Conservation (phyloP, 495 filamentous ascomycete genomes). For the Lasiosphaeris hirsuta region DNA sequence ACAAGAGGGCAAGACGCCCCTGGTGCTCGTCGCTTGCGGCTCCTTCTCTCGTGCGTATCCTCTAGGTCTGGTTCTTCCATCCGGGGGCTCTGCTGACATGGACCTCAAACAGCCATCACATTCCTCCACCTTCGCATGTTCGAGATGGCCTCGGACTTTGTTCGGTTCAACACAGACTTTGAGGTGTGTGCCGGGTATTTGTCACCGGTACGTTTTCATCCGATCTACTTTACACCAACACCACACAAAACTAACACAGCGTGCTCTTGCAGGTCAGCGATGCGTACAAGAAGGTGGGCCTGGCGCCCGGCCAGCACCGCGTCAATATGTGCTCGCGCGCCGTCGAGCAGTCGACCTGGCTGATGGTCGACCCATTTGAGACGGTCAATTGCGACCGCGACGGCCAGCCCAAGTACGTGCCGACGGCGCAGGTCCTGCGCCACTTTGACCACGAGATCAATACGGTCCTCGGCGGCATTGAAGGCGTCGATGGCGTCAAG, state of each 20-base stretch:
- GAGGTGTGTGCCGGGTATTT: conserved; percentile 85
- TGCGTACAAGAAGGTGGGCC: conserved; percentile 85
- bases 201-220: conserved; percentile 34
- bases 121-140: conserved; percentile 93
- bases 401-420: conserved; percentile 74
- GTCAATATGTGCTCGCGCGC: conserved; percentile 73
- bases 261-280: conserved; percentile 45
- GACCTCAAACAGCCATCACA: conserved; percentile 56
- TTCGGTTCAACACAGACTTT: conserved; percentile 72
- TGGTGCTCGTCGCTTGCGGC: conserved; percentile 85
- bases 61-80: not conserved
- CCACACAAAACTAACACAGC: not conserved
- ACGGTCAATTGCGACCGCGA: conserved; percentile 47
- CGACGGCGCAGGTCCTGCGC: conserved; percentile 82
- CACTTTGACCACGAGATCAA: conserved; percentile 91
- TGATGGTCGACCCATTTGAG: conserved; percentile 82
- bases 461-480: conserved; percentile 67
- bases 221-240: too few species aligned
- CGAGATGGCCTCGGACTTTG: conserved; percentile 82
- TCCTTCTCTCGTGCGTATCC: conserved; percentile 60
- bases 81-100: not conserved
- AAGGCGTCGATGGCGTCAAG: conserved; percentile 55
- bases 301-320: conserved; percentile 53
- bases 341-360: conserved; percentile 70
- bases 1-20: conserved; percentile 66